Evolutionary conservation across 768 basidiomycete genomes (phyloP), one percentile per base, ranked within the genome.

Genomic region (Tricholoma bakamatsutake): DNA sequence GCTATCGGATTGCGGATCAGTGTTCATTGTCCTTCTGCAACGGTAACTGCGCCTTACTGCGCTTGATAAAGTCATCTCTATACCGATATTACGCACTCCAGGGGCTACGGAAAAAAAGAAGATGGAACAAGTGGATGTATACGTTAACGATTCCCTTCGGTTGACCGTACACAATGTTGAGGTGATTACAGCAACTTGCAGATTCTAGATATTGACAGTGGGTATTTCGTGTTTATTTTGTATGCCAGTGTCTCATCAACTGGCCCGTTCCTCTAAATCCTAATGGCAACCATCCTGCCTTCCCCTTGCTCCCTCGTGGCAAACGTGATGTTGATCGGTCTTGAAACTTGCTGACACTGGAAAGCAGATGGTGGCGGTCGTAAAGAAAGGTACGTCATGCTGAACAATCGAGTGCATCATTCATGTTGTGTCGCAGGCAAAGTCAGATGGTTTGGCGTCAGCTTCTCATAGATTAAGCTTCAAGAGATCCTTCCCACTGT

Each of bases 141-240:
- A 28, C 4, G 52, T 50, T 17, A 30, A 2, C 18, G 24, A 37
- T 5, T 5, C 7, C 2, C 27, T 39, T 30, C 30, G 15, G 24
- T 30, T 31, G 10, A 8, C 17, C n/a, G 4, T 39, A 31, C 50
- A 28, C 46, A 4, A 60, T 49, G n/a, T n/a, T n/a, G n/a, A n/a
- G n/a, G 39, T 18, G 18, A 24, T 47, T 28, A 21, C 35, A 9
- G 9, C 15, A 8, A 13, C 21, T 51, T 35, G 15, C 57, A 87
- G 86, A 80, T 88, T 63, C 82, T 96, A 31, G 90, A 87, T n/a
- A 81, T 95, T 24, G 93, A 95, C 57, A 74, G 88, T 85, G 63
- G 67, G 79, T 73, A 43, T 59, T 17, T 24, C n/a, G 21, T 46
- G 33, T 63, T 63, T 55, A 54, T 24, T 9, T 33, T 51, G 51